Percentiles rank a stretch among this genome's conserved stretches.
Evolutionary conservation across 1,284 basidiomycete genomes (phyloP).

Genomic region (Heterobasidion annosum): DNA sequence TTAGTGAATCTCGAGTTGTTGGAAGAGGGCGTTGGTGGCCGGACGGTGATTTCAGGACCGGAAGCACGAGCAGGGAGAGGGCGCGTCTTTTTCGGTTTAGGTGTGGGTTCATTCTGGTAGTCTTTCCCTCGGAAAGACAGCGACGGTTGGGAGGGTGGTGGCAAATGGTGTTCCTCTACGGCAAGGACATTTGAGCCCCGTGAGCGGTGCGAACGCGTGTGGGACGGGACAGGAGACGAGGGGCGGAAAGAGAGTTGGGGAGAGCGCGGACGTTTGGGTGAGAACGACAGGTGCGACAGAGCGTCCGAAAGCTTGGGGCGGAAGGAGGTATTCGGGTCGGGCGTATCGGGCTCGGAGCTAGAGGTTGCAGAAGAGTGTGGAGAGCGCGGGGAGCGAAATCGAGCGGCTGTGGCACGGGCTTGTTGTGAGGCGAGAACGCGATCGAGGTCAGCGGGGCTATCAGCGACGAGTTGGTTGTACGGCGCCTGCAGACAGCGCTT

Average conservation of each 20-base stretch:
- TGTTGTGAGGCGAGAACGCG: slow-evolving; percentile 47
- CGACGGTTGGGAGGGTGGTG: not conserved
- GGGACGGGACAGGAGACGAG: slow-evolving; percentile 3
- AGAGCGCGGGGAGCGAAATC: slow-evolving; percentile 31
- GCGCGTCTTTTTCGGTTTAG: slow-evolving; percentile 10
- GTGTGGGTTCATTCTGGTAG: slow-evolving; percentile 9
- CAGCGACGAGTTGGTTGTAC: slow-evolving; percentile 47
- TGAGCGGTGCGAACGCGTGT: not conserved
- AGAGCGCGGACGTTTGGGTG: slow-evolving; percentile 56
- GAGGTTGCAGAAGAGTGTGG: slow-evolving; percentile 31
- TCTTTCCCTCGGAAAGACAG: not conserved
- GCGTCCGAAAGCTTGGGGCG: slow-evolving; percentile 61
- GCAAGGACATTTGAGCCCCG: not conserved
- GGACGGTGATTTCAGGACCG: slow-evolving; percentile 41
- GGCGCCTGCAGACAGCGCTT: slow-evolving; percentile 14
- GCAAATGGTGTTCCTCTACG: not conserved
- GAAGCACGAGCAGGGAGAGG: slow-evolving; percentile 14
- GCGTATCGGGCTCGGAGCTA: slow-evolving; percentile 33
- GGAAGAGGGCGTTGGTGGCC: slow-evolving; percentile 48
- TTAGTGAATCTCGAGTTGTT: slow-evolving; percentile 45
- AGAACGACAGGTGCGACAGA: slow-evolving; percentile 54
- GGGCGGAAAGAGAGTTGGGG: slow-evolving; percentile 9
- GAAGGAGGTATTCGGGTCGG: slow-evolving; percentile 15
- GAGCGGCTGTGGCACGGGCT: slow-evolving; percentile 20
- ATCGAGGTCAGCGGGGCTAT: slow-evolving; percentile 56